Evolutionary conservation across 2,329 filamentous ascomycete genomes (phyloP).

Genomic region (Trichoderma sp.): DNA sequence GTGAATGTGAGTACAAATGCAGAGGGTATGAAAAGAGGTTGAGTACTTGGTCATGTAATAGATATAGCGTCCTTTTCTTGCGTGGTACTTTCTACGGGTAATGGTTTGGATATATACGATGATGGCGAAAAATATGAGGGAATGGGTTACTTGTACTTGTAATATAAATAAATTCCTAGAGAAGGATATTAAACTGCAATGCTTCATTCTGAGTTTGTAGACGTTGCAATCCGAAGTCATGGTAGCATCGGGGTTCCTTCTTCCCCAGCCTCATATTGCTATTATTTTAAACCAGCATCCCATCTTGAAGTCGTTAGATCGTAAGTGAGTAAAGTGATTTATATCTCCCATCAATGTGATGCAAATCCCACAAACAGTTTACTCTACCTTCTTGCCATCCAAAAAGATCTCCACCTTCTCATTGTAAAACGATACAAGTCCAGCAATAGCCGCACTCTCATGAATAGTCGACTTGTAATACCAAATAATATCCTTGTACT

Average conservation of each 20-base stretch:
- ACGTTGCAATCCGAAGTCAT: not conserved
- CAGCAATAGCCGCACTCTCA: slow-evolving; percentile 55
- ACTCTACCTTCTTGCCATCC: slow-evolving; percentile 41
- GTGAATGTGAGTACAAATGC: not conserved
- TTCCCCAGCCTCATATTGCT: not conserved
- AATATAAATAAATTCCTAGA: not conserved
- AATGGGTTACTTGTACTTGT: not conserved
- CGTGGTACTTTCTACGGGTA: not conserved
- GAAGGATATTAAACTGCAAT: not conserved
- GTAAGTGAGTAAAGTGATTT: not conserved
- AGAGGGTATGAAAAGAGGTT: not conserved
- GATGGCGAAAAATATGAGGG: not conserved
- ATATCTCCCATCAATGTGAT: not conserved
- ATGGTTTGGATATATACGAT: not conserved
- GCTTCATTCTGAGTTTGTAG: not conserved
- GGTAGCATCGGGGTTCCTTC: not conserved
- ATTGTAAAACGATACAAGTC: slow-evolving; percentile 63
- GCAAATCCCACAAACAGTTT: not conserved
- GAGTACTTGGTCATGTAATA: not conserved
- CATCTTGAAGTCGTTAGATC: not conserved
- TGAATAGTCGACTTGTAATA: slow-evolving; percentile 57
- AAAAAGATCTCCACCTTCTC: slow-evolving; percentile 64
- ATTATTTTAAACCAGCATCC: not conserved
- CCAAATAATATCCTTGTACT: slow-evolving; percentile 56
- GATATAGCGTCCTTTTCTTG: not conserved